Percentiles rank a stretch among this genome's conserved stretches.
Evolutionary conservation across 1,284 basidiomycete genomes (phyloP).

Genomic region (Ceratobasidium sp.): DNA sequence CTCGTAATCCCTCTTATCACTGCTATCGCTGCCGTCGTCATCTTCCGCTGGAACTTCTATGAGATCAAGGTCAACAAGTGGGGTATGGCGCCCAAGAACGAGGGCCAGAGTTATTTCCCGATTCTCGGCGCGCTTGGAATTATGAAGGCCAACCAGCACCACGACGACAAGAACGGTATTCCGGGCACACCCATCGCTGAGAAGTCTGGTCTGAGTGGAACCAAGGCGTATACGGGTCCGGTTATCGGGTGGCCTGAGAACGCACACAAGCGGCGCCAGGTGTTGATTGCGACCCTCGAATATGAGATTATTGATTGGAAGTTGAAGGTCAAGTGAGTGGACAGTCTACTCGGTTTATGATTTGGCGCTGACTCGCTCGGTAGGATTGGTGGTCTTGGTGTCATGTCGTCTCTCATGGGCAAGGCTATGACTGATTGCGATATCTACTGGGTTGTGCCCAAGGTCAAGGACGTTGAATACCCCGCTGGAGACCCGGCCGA

Average conservation of each 20-base stretch:
- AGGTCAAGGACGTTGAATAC: conserved; percentile 92
- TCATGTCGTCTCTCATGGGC: conserved; percentile 96
- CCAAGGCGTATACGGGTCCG: conserved; percentile 69
- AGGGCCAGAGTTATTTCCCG: conserved; percentile 73
- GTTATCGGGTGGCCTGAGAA: conserved; percentile 94
- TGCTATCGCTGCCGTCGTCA: conserved; percentile 77
- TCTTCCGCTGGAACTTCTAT: conserved; percentile 96
- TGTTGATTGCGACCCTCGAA: conserved; percentile 89
- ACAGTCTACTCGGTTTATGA: neutral
- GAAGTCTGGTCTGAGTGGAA: conserved; percentile 68
- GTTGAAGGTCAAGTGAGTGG: conserved; percentile 79
- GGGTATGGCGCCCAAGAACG: conserved; percentile 72
- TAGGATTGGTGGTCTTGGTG: conserved; percentile 89
- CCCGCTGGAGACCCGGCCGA: conserved; percentile 89
- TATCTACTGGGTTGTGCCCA: conserved; percentile 90
- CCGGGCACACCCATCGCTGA: conserved; percentile 60
- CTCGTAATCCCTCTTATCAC: conserved; percentile 85
- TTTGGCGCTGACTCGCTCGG: neutral
- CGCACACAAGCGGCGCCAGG: conserved; percentile 86
- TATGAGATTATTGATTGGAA: conserved; percentile 98
- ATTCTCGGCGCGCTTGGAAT: conserved; percentile 64
- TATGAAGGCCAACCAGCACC: conserved; percentile 43
- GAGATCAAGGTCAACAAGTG: conserved; percentile 93
- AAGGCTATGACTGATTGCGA: conserved; percentile 97
- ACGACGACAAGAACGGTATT: conserved; percentile 35